These are phyloP conservation scores for Stereum hirsutum DNA, from an alignment of 1,284 basidiomycete species.

Conservation along the genomic window DNA sequence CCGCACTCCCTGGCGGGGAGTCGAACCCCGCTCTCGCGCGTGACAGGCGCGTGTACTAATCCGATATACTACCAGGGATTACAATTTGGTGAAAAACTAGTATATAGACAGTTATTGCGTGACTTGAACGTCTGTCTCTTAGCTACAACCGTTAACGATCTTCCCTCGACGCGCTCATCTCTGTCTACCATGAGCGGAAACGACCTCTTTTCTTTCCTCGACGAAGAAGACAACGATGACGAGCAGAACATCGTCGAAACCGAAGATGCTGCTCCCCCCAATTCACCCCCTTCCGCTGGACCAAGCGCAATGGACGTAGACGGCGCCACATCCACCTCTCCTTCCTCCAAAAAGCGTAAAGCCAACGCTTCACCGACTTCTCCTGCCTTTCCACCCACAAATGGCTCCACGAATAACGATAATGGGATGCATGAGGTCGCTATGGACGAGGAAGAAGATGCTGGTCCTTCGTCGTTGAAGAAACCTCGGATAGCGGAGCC, in stretches of 20 bases:
- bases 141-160: neutral
- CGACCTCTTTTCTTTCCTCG: conserved; percentile 35
- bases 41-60: conserved; percentile 2
- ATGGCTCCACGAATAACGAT: neutral
- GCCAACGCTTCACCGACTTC: too few relatives aligned
- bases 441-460: neutral
- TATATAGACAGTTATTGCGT: neutral
- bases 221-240: conserved; percentile 19
- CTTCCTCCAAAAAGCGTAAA: conserved; percentile 20
- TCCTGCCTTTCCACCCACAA: too few relatives aligned
- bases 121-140: neutral
- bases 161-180: neutral
- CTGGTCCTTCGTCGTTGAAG: too few relatives aligned
- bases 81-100: neutral
- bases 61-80: conserved; percentile 1
- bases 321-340: conserved; percentile 3
- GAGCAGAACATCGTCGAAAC: conserved; percentile 14
- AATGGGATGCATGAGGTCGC: neutral
- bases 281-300: conserved; percentile 11
- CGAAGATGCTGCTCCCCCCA: conserved; percentile 8
- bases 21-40: conserved; percentile 34
- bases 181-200: conserved; percentile 17
- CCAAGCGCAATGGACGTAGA: conserved; percentile 15
- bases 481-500: too few relatives aligned
- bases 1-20: conserved; percentile 23